These are phyloP conservation scores for Cymbopogon citratus DNA, from an alignment of 176 grass and related monocot species.

Conservation along the genomic window DNA sequence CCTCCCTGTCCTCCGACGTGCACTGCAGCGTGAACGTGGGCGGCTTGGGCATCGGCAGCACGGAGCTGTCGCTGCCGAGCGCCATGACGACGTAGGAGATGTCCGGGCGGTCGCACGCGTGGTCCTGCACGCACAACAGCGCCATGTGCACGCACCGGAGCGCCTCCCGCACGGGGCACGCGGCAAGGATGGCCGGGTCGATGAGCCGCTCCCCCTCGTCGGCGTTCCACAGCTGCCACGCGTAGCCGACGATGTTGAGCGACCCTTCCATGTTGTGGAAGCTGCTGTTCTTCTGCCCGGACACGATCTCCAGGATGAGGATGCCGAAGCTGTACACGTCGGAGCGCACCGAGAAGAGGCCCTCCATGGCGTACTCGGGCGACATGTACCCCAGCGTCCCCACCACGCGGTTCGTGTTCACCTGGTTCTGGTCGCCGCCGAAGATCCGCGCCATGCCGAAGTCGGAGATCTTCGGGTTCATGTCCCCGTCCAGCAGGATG, in stretches of 20 bases:
- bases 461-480: constrained; percentile 77
- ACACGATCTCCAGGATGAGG: constrained; percentile 50
- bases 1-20: not conserved
- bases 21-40: constrained; percentile 57
- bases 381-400: constrained; percentile 74
- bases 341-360: constrained; percentile 56
- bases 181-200: constrained; percentile 41
- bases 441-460: constrained; percentile 79
- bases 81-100: constrained; percentile 51
- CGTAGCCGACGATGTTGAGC: constrained; percentile 48
- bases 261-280: constrained; percentile 44
- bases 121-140: constrained; percentile 83
- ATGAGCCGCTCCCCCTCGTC: constrained; percentile 42
- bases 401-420: constrained; percentile 59
- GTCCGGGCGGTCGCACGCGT: constrained; percentile 63
- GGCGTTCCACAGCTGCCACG: constrained; percentile 73
- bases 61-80: constrained; percentile 37
- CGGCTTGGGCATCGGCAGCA: constrained; percentile 47
- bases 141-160: constrained; percentile 53
- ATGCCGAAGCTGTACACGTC: constrained; percentile 85
- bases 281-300: constrained; percentile 48
- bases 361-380: constrained; percentile 69
- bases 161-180: constrained; percentile 27
- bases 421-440: constrained; percentile 48
- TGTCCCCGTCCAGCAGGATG: constrained; percentile 50